These are phyloP conservation scores for Rhizomucor pusillus DNA, from an alignment of 371 early-diverging fungal genomes.

Conservation along the genomic window DNA sequence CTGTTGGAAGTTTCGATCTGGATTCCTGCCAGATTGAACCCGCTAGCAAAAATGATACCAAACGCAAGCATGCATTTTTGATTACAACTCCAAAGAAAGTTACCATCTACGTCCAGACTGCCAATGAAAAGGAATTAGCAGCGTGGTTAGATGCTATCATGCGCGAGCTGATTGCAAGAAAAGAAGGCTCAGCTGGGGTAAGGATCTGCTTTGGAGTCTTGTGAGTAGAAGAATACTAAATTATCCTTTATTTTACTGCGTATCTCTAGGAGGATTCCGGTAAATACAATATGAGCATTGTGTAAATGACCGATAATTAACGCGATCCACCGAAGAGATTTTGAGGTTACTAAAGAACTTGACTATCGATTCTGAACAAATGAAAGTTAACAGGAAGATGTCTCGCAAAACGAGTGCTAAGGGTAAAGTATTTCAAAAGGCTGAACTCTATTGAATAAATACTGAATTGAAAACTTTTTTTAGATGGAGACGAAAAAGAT, in stretches of 20 bases:
- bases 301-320: neutral
- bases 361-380: constrained; percentile 20
- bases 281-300: neutral
- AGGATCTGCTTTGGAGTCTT: neutral
- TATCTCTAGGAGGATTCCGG: constrained; percentile 3
- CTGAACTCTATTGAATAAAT: too few relatives aligned
- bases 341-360: constrained; percentile 16
- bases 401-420: constrained; percentile 5
- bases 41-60: constrained; percentile 33
- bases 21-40: constrained; percentile 47
- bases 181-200: constrained; percentile 28
- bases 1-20: constrained; percentile 48
- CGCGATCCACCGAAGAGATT: constrained; percentile 10
- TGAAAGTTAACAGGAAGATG: constrained; percentile 30
- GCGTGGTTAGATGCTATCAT: constrained; percentile 50
- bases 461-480: too few relatives aligned
- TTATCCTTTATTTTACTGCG: neutral
- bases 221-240: neutral
- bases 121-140: constrained; percentile 38
- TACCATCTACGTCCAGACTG: constrained; percentile 38
- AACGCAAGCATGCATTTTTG: constrained; percentile 23
- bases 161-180: constrained; percentile 46
- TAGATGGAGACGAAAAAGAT: constrained; percentile 16
- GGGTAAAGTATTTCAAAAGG: neutral
- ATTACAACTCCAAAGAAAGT: constrained; percentile 29